Evolutionary conservation across 352 stramenopile species (phyloP), one percentile per base, ranked within the genome.

Genomic region (Pythium plurisporium): DNA sequence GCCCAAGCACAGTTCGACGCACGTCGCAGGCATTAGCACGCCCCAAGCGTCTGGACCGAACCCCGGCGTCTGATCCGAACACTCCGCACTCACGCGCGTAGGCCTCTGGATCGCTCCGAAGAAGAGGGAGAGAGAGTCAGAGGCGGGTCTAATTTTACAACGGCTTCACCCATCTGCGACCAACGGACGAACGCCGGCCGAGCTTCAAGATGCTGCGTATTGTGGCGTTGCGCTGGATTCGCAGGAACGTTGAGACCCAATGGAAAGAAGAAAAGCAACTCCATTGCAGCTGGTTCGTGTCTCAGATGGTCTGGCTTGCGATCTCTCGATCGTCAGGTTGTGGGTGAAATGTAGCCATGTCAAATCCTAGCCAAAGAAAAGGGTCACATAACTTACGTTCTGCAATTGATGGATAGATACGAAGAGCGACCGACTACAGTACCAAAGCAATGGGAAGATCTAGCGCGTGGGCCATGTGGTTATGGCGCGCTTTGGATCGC

Each of bases 371-470:
- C n/a, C 10, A 44, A 22, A 49, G 42, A n/a, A 48, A 23, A n/a
- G 23, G 55, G 29, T 51, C 55, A 57, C 55, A 63, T 63, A 57
- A 63, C 33, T 63, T 63, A 56, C 46, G 55, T 7, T 3, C 23
- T 49, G 42, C 12, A 17, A 49, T 36, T 36, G 42, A 49, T 36
- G 42, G 10, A n/a, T 30, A 14, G 40, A 29, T 31, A 46, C 38
- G 40, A 46, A 30, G n/a, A 23, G 15, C 25, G 42, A 49, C 33
- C 14, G 42, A 49, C 10, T 38, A 38, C 33, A n/a, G 7, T n/a
- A 49, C 9, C 9, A 49, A 33, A 49, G 8, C 7, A 49, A 8
- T 20, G 38, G 38, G 38, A 23, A 44, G 8, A 14, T 44, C 15
- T 37, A 36, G 7, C 34, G 20, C 19, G 9, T 20, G 42, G 14